A percentile compares a stretch with the other conserved stretches of the same genome.
These are phyloP conservation scores for Alternaria alternata DNA, from an alignment of 2,329 filamentous ascomycete genomes.

Conservation along the genomic window DNA sequence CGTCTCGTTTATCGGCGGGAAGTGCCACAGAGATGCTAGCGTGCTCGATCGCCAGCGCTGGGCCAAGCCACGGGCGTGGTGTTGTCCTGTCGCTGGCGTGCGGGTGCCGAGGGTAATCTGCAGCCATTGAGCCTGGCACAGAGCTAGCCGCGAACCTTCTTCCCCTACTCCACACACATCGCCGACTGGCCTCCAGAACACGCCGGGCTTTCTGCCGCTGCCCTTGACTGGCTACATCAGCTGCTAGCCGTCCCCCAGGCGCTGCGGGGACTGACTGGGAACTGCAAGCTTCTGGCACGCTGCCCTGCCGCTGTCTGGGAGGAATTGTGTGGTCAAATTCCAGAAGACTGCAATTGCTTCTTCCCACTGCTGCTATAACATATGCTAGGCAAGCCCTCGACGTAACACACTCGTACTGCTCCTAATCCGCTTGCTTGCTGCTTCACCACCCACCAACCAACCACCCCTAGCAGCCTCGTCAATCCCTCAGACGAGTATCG, in stretches of 20 bases:
- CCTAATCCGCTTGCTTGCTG: neutral
- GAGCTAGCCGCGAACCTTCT: conserved; percentile 13
- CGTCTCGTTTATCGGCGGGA: conserved; percentile 14
- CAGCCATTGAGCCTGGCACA: conserved; percentile 17
- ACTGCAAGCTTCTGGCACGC: conserved; percentile 1
- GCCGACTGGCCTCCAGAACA: conserved; percentile 7
- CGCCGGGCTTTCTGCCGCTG: conserved; percentile 5
- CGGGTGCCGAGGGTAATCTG: conserved; percentile 10
- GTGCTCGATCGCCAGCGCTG: conserved; percentile 10
- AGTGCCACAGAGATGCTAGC: conserved; percentile 15
- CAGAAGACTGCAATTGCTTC: conserved; percentile 14
- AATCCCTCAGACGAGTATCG: neutral
- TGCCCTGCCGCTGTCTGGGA: neutral
- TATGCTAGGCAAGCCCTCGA: conserved; percentile 9
- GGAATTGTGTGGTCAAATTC: neutral
- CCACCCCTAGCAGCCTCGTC: neutral
- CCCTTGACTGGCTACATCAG: neutral
- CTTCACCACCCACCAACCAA: neutral
- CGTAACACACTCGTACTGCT: conserved; percentile 1
- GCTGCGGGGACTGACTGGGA: conserved; percentile 5
- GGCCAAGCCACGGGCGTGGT: conserved; percentile 9
- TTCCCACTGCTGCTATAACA: conserved; percentile 13
- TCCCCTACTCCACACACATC: conserved; percentile 8
- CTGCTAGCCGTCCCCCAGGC: neutral
- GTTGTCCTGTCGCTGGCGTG: conserved; percentile 2